Conservation (phyloP, 2,329 filamentous ascomycete species). For the Setomelanomma holmii region DNA sequence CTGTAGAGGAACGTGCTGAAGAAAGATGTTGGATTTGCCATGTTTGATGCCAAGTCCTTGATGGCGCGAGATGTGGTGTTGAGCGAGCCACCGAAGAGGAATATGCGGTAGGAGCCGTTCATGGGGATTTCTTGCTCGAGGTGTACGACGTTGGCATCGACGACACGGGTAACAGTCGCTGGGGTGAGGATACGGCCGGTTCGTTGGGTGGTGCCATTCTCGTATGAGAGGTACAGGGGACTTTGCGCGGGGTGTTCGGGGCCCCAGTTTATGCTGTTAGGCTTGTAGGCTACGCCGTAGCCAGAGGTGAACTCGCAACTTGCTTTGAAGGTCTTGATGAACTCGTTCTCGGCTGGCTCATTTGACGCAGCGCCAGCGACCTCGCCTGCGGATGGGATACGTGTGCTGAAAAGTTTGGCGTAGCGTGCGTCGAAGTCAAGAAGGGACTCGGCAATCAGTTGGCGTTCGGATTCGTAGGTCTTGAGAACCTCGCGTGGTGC, state of each 20-base stretch:
- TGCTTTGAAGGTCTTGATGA: conserved; percentile 89
- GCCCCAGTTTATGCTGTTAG: conserved; percentile 87
- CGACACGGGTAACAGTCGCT: conserved; percentile 82
- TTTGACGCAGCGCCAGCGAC: conserved; percentile 67
- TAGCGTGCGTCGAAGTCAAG: conserved; percentile 89
- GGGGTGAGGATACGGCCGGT: conserved; percentile 80
- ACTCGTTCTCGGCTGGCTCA: conserved; percentile 69
- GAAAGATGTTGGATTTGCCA: conserved; percentile 74
- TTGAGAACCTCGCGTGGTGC: conserved; percentile 76
- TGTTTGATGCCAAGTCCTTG: conserved; percentile 70
- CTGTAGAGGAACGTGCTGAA: conserved; percentile 69
- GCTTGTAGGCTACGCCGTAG: conserved; percentile 85
- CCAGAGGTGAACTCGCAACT: conserved; percentile 91
- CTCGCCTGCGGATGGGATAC: conserved; percentile 74
- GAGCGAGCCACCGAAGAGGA: conserved; percentile 80
- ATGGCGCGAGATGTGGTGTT: conserved; percentile 67
- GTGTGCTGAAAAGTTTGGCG: conserved; percentile 85
- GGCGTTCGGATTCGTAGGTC: conserved; percentile 88
- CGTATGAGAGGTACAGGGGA: conserved; percentile 69
- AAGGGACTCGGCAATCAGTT: conserved; percentile 81
- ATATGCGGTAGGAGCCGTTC: conserved; percentile 87
- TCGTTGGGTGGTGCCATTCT: conserved; percentile 64
- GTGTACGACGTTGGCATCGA: conserved; percentile 88
- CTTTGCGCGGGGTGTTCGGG: conserved; percentile 74
- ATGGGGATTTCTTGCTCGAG: conserved; percentile 88